Evolutionary conservation across 2,329 filamentous ascomycete genomes (phyloP).

Genomic region (Penicillium aurantiogriseum): DNA sequence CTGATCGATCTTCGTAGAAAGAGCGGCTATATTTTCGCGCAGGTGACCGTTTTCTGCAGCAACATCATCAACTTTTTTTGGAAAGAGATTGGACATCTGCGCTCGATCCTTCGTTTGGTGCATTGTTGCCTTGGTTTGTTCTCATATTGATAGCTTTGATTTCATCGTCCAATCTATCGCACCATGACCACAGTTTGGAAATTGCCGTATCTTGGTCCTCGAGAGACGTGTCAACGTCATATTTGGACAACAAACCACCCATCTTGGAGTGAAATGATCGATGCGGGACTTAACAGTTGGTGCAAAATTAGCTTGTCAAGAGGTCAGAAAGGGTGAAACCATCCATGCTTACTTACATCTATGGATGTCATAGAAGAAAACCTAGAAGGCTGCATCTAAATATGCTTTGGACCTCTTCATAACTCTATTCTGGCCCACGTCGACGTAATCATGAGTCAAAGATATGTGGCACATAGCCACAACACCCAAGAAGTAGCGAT

Average conservation of each 20-base stretch:
- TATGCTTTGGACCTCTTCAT: neutral
- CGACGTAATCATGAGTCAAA: neutral
- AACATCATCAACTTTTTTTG: neutral
- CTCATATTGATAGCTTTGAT: neutral
- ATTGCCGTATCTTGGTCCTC: neutral
- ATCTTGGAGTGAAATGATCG: neutral
- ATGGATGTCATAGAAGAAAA: neutral
- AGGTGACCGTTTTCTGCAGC: neutral
- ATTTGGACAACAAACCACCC: neutral
- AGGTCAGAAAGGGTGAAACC: neutral
- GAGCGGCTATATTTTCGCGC: neutral
- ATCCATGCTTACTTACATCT: too few relatives aligned
- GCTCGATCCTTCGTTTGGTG: neutral
- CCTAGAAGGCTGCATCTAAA: neutral
- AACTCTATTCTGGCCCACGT: neutral
- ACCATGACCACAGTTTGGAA: neutral
- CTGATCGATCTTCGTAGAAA: neutral
- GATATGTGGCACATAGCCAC: too few relatives aligned
- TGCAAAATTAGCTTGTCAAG: neutral
- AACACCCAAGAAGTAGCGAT: too few relatives aligned
- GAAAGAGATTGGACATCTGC: too few relatives aligned
- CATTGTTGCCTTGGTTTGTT: too few relatives aligned
- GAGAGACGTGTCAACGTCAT: rapidly evolving
- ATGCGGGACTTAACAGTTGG: neutral
- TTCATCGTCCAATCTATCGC: neutral